Evolutionary conservation across 345 rosid species (phyloP), one percentile per base, ranked within the genome.

Genomic region (Eucalyptus sp.): DNA sequence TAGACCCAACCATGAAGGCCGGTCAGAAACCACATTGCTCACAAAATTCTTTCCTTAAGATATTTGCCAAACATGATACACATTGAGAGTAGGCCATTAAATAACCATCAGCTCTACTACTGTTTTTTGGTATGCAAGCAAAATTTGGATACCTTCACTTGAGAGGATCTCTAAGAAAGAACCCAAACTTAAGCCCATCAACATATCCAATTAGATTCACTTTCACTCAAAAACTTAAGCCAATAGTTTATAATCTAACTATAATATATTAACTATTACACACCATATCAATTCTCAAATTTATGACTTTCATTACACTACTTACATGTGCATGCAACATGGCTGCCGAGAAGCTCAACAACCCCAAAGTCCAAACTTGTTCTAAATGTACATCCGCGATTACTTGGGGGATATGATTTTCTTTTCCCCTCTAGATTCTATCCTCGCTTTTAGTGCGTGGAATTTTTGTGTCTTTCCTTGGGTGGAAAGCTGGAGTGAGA

Each of bases 21-120:
- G 4, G 15, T 13, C 33, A 1, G 0, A 60, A 60, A 60, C 68
- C 31, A 27, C 31, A 29, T 60, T 60, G 68, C 8, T 17, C 33
- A 60, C 0, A 2, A 60, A 60, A 60, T 60, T 60, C 16, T 60
- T 60, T 27, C 31, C 31, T 60, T 60, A 29, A 60, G 68, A 60
- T 60, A 60, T 60, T 60, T 29, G 7, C 33, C 68, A 60, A 60
- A 60, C 68, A 60, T 0, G 4, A 60, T 27, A 27, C 16, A 13
- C 31, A 60, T 12, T 13, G 33, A 29, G 0, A 60, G 16, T 27
- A 29, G 68, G 33, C 33, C 31, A 60, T 29, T 27, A 60, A 27
- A 12, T 27, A 60, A 60, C 31, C 7, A 60, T 27, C 8, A 0
- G 33, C 33, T 56, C 29, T 6, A 0, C 9, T 12, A 60, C 16